Base-by-base conservation (phyloP, 192 early-diverging fungal genomes). In the Rhizophagus clarus region DNA sequence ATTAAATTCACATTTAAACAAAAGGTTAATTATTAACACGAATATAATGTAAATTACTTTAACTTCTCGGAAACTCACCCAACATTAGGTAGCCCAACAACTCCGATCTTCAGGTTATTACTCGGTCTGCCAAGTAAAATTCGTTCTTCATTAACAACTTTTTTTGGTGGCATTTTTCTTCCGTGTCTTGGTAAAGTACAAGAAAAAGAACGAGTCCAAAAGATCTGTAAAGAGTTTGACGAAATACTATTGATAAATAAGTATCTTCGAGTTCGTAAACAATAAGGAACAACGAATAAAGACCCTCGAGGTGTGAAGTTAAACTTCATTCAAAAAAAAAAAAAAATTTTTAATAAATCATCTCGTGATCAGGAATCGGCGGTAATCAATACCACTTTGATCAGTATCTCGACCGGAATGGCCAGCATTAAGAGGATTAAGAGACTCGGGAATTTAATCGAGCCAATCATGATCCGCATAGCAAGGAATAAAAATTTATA, bases 11-110 rank as follows among this genome's bases (percentile, higher is more conserved):
- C 0, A 40, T 40, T 40, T 40, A 40, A 40, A 40, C 6, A 7
- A 40, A 40, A 40, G 5, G 8, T 37, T 9, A 40, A 32, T 68
- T 68, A 8, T 31, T 11, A 28, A 69, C n/a, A 12, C 7, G 61
- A 66, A 47, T 63, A 24, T 40, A 40, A 40, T 40, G 5, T 3
- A 6, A 5, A 40, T 40, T 40, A 7, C 37, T 40, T 7, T 7
- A 17, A 34, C 10, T 26, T 81, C 24, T 61, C 45, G n/a, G n/a
- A 28, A 45, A 74, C 72, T 29, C 22, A 85, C 86, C 89, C 98
- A 47, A 99, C 96, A 81, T 99, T 99, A 81, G 98, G 98, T 81
- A 99, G 88, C 60, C 98, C 98, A 37, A 99, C 97, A 42, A 98
- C 95, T 81, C 97, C 95, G 87, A 96, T 92, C 88, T 94, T 95